Evolutionary conservation across 177 flowering plant species (phyloP), one percentile per base, ranked within the genome.

Genomic region (Vitis hybrid): DNA sequence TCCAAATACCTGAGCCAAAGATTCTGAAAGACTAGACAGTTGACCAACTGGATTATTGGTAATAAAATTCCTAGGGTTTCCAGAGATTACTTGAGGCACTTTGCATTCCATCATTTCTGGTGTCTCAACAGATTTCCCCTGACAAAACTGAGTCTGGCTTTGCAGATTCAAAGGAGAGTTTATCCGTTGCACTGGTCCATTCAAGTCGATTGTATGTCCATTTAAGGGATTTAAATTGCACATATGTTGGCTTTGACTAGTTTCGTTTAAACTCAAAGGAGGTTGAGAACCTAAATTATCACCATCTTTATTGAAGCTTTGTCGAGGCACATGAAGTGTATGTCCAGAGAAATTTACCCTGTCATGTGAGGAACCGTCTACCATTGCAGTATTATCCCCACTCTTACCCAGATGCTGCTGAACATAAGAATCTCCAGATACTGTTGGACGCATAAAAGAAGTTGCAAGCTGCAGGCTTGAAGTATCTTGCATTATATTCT

Each of bases 1-100:
- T 74, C 79, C 86, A 71, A 91, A 58, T 33, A 82, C 75, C 76
- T 86, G 91, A 53, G 84, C 87, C 65, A 84, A 67, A 26, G 92
- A 84, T 12, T 80, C 85, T 67, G 89, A 80, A 61, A 83, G 73
- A 70, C 82, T 77, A 18, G 83, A 70, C 55, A 86, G n/a, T 55
- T 84, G 83, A 18, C 75, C 75, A 60, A 80, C 79, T 73, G 80
- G 84, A 65, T 84, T 86, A 48, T 62, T 71, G 48, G 77, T 74
- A 22, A 72, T 84, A 26, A 55, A 12, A 62, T 62, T 80, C 49
- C 71, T 81, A 68, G 74, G 26, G 55, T 39, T 55, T 72, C 75
- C 78, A 71, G 81, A 68, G 62, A 65, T 56, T 20, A 73, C 51
- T 11, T 75, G 75, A 39, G 78, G 59, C 26, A 53, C 19, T 29